phyloP scores from a whole-genome alignment of 768 basidiomycete species.

The Serendipita sp. region DNA sequence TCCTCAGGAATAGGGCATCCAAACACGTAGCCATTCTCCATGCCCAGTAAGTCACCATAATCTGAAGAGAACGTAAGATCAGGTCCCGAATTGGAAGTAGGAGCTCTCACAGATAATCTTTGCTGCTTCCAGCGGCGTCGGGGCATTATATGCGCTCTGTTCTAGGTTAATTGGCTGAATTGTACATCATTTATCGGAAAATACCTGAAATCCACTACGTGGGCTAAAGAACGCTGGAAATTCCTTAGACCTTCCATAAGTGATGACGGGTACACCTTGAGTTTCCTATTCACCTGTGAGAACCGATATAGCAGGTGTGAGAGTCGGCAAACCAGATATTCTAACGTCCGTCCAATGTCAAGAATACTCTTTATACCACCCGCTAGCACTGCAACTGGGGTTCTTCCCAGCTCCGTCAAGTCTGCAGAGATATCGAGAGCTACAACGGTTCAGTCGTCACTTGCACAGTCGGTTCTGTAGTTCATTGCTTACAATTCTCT shows the following conservation, averaged over 20 bases:
- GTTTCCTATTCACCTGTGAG: slow-evolving; percentile 55
- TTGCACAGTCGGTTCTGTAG: background rate
- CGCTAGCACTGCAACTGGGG: slow-evolving; percentile 83
- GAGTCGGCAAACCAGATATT: slow-evolving; percentile 47
- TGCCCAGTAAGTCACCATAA: slow-evolving; percentile 49
- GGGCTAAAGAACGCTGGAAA: slow-evolving; percentile 94
- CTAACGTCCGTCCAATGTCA: slow-evolving; percentile 77
- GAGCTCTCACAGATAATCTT: slow-evolving; percentile 42
- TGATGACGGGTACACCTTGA: slow-evolving; percentile 78
- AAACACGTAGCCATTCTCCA: slow-evolving; percentile 65
- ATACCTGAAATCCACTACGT: slow-evolving; percentile 63
- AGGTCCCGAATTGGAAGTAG: background rate
- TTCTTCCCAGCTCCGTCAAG: slow-evolving; percentile 72
- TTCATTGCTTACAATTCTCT: slow-evolving; percentile 35
- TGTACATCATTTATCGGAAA: slow-evolving; percentile 2
- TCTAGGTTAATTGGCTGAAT: background rate
- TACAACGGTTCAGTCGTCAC: too few species aligned
- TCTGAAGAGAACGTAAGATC: slow-evolving; percentile 27
- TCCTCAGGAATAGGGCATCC: slow-evolving; percentile 79
- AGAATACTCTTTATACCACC: slow-evolving; percentile 91
- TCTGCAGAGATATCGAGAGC: slow-evolving; percentile 95
- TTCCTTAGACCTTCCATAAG: slow-evolving; percentile 56
- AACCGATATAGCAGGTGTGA: background rate
- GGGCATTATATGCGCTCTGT: slow-evolving; percentile 67
- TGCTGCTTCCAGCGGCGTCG: slow-evolving; percentile 51